These are phyloP conservation scores for Singerocomus inundabilis DNA, from an alignment of 1,284 basidiomycete genomes.

Conservation along the genomic window DNA sequence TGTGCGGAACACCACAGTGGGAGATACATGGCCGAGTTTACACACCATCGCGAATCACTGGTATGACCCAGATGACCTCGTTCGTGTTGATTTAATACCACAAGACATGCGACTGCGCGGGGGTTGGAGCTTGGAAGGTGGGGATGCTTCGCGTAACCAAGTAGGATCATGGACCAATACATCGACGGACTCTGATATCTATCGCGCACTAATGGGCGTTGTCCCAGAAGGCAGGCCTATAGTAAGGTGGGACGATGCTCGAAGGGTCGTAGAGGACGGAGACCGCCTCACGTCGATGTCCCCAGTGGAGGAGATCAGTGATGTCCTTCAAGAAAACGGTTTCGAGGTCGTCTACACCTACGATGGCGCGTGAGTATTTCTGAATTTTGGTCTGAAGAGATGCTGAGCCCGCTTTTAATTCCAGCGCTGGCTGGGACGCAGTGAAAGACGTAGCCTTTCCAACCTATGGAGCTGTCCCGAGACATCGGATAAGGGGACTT, in stretches of 20 bases:
- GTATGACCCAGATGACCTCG: constrained; percentile 36
- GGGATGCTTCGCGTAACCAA: constrained; percentile 18
- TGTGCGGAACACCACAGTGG: constrained; percentile 1
- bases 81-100: constrained; percentile 39
- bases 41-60: constrained; percentile 38
- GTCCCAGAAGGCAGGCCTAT: constrained; percentile 12
- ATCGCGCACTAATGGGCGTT: constrained; percentile 16
- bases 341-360: constrained; percentile 39
- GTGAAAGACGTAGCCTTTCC: constrained; percentile 42
- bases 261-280: constrained; percentile 22
- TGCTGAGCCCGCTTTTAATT: not conserved
- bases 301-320: constrained; percentile 31
- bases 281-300: constrained; percentile 20
- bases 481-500: constrained; percentile 36
- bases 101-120: constrained; percentile 35
- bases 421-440: constrained; percentile 39
- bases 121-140: constrained; percentile 19
- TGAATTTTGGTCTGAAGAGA: not conserved
- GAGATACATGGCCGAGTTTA: constrained; percentile 23
- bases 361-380: constrained; percentile 34
- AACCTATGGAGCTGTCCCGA: constrained; percentile 35
- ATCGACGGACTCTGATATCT: constrained; percentile 19
- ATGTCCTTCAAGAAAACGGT: constrained; percentile 37
- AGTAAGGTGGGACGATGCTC: constrained; percentile 19
- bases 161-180: constrained; percentile 27